Conservation (phyloP, 2,329 filamentous ascomycete species). For the Aspergillus brasiliensis region DNA sequence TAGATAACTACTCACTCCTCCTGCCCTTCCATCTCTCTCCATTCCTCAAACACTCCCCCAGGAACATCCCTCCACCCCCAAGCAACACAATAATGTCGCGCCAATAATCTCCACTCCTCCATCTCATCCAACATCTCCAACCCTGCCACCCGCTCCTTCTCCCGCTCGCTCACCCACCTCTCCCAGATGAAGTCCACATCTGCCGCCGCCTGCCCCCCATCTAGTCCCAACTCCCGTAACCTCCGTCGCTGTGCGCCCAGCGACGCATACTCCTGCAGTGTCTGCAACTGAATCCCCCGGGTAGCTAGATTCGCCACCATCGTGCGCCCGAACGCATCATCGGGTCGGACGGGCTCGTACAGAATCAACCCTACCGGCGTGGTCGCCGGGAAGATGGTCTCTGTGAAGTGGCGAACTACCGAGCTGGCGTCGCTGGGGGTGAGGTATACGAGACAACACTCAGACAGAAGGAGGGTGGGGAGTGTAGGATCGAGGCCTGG, state of each 20-base stretch:
- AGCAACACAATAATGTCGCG: constrained; percentile 83
- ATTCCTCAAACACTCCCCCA: constrained; percentile 35
- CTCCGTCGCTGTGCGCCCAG: constrained; percentile 69
- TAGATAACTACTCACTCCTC: not conserved
- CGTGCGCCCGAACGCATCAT: constrained; percentile 84
- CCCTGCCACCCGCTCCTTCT: constrained; percentile 76
- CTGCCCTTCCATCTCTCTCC: constrained; percentile 38
- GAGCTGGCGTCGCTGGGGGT: constrained; percentile 63
- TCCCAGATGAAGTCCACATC: constrained; percentile 74
- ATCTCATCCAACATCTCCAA: constrained; percentile 92
- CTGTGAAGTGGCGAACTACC: constrained; percentile 67
- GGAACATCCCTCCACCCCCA: constrained; percentile 73
- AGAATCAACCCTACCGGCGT: constrained; percentile 63
- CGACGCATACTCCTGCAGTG: constrained; percentile 71
- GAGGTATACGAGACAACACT: constrained; percentile 94
- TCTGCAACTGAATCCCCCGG: constrained; percentile 81
- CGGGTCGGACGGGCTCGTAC: constrained; percentile 85
- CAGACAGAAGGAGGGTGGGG: constrained; percentile 85
- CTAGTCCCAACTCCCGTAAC: constrained; percentile 68
- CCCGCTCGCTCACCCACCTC: constrained; percentile 67
- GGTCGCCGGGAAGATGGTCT: constrained; percentile 44
- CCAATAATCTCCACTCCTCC: constrained; percentile 88
- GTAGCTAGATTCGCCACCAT: constrained; percentile 90
- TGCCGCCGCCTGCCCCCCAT: constrained; percentile 55
- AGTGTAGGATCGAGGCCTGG: constrained; percentile 49